A percentile compares a stretch with the other conserved stretches of the same genome.
phyloP scores from a whole-genome alignment of 495 filamentous ascomycete genomes.

The Bathelium albidoporum region DNA sequence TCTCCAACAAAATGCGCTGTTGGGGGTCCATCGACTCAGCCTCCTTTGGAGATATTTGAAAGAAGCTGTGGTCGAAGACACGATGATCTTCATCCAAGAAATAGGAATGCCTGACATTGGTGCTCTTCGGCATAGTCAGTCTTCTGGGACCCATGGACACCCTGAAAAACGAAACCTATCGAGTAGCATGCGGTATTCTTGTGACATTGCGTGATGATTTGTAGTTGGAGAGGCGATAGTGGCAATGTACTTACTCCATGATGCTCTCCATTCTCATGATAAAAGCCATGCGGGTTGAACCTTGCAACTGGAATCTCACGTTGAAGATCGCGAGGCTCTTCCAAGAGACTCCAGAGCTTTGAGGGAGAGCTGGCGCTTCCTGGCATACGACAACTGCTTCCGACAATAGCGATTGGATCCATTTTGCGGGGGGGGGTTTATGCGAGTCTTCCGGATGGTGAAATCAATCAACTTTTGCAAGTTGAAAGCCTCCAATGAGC shows the following conservation, averaged over 20 bases:
- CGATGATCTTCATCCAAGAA: slow-evolving; percentile 8
- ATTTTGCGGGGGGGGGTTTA: neutral
- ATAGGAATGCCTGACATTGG: neutral
- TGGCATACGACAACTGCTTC: neutral
- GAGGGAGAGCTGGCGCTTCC: neutral
- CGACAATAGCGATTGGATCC: neutral
- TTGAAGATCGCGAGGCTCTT: neutral
- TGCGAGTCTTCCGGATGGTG: neutral
- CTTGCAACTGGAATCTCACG: neutral
- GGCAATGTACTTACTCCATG: neutral
- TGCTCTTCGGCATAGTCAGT: neutral
- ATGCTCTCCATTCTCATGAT: neutral
- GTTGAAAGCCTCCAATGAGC: neutral
- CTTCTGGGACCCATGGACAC: neutral
- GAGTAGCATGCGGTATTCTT: neutral
- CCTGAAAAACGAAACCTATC: neutral
- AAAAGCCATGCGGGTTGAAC: neutral
- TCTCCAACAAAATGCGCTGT: slow-evolving; percentile 9
- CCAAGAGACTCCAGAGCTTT: neutral
- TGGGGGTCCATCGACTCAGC: slow-evolving; percentile 14
- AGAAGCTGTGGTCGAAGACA: slow-evolving; percentile 10
- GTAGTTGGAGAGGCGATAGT: neutral
- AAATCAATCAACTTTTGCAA: neutral
- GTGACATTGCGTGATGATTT: neutral
- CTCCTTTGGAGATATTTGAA: slow-evolving; percentile 8